Conservation (phyloP, 2,329 filamentous ascomycete species). For the Gnomoniopsis smithogilvyi region DNA sequence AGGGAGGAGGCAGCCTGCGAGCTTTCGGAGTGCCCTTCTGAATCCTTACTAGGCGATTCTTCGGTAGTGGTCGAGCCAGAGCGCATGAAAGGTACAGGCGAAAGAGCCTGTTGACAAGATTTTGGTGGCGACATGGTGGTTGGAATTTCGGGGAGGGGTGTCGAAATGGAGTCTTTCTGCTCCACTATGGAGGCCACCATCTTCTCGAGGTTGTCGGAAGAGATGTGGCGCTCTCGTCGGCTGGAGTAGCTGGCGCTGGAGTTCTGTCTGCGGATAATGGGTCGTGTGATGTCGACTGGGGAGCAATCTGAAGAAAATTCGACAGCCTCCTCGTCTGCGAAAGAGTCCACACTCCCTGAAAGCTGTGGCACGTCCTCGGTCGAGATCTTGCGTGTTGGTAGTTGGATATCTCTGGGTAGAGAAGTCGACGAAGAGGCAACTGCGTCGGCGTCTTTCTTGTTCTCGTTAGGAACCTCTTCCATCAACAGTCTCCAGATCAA, state of each 20-base stretch:
- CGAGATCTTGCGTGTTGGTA: constrained; percentile 20
- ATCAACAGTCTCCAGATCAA: constrained; percentile 96
- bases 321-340: constrained; percentile 64
- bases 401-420: constrained; percentile 47
- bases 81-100: constrained; percentile 32
- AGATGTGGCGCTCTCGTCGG: constrained; percentile 81
- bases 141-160: constrained; percentile 46
- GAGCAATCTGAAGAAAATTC: constrained; percentile 54
- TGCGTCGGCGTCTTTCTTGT: constrained; percentile 36
- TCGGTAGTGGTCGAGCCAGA: constrained; percentile 41
- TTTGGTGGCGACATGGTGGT: constrained; percentile 38
- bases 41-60: constrained; percentile 55
- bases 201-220: constrained; percentile 88
- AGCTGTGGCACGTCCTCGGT: constrained; percentile 66
- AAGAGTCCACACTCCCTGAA: constrained; percentile 74
- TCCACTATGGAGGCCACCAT: constrained; percentile 93
- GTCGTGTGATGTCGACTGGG: constrained; percentile 58
- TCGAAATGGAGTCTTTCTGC: constrained; percentile 67
- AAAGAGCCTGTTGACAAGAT: constrained; percentile 38
- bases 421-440: constrained; percentile 36
- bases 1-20: constrained; percentile 30
- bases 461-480: constrained; percentile 52
- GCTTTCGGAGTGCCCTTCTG: constrained; percentile 51
- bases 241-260: constrained; percentile 68
- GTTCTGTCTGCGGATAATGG: constrained; percentile 68